Evolutionary conservation across 192 early-diverging fungal genomes (phyloP), one percentile per base, ranked within the genome.

Genomic region (Bifiguratus adelaidae): DNA sequence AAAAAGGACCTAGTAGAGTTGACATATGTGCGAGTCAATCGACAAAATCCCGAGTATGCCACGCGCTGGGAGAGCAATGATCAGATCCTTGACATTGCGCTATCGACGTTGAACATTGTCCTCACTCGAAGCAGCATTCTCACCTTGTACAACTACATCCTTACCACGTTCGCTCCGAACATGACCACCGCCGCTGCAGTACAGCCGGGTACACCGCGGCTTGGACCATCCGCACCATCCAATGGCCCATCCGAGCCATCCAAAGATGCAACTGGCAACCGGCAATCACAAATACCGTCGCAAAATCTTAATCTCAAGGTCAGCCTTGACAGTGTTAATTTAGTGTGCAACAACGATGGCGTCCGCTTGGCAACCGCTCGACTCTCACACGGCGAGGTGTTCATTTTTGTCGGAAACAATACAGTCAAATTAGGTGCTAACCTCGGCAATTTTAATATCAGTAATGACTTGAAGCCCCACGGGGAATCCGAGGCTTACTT

Each of bases 101-200:
- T 78, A 46, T 92, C 77, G 29, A 86, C 67, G 26, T 52, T 94
- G 15, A 83, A 85, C 21, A 67, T 96, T 49, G 82, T 92, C 43
- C 68, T 96, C 2, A 85, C 89, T 7, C 80, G 82, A 23, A 86
- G 83, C 54, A 85, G 82, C 42, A 83, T 98, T 9, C 60, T 95
- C 51, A 80, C 74, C 6, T 62, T 91, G 7, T 90, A 94, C 59
- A 83, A 91, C 47, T 93, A 88, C 51, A 65, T 93, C 4, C 53
- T 89, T 11, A 76, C 78, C 34, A 85, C 86, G 4, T 91, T 90
- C 60, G 28, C 47, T 22, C 44, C 58, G 26, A 38, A 47, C 3
- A 21, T 47, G 30, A 33, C 60, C n/a, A 28, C 47, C 9, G 52
- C 67, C 40, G 21, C 47, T 4, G 30, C 35, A 24, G 28, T 36